Percentiles rank a stretch among this genome's conserved stretches.
Conservation (phyloP, 2,329 filamentous ascomycete genomes). For the Neurospora crassa region DNA sequence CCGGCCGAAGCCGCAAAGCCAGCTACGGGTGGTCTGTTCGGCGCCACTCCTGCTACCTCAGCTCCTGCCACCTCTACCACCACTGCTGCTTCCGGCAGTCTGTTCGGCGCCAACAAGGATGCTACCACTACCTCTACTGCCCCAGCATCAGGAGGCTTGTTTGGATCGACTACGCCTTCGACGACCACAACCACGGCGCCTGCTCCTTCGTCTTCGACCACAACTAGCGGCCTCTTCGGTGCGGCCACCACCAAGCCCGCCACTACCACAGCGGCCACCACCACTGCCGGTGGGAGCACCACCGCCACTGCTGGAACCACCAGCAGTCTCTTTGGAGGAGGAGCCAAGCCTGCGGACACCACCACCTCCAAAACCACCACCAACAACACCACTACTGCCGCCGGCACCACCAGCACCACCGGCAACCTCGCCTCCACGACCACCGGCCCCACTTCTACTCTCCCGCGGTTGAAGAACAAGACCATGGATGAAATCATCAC, state of each 20-base stretch:
- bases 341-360: conserved; percentile 23
- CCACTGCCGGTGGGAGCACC: conserved; percentile 6
- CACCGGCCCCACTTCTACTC: conserved; percentile 68
- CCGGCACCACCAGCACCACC: conserved; percentile 10
- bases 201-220: conserved; percentile 17
- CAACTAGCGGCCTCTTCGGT: conserved; percentile 14
- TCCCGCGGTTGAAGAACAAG: conserved; percentile 92
- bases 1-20: conserved; percentile 12
- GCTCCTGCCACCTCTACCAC: conserved; percentile 9
- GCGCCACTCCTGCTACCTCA: conserved; percentile 11
- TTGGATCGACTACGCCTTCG: conserved; percentile 14
- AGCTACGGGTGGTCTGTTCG: conserved; percentile 19
- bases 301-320: conserved; percentile 6
- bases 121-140: conserved; percentile 10
- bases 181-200: conserved; percentile 18
- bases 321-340: conserved; percentile 25
- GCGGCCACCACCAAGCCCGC: conserved; percentile 18
- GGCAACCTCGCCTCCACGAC: conserved; percentile 60
- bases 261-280: conserved; percentile 18
- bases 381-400: conserved; percentile 15
- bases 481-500: conserved; percentile 99
- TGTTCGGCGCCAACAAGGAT: background rate
- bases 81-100: background rate
- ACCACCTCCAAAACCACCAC: conserved; percentile 16
- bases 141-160: conserved; percentile 16